Evolutionary conservation across 495 filamentous ascomycete genomes (phyloP).

Genomic region (Penicillium egyptiacum): DNA sequence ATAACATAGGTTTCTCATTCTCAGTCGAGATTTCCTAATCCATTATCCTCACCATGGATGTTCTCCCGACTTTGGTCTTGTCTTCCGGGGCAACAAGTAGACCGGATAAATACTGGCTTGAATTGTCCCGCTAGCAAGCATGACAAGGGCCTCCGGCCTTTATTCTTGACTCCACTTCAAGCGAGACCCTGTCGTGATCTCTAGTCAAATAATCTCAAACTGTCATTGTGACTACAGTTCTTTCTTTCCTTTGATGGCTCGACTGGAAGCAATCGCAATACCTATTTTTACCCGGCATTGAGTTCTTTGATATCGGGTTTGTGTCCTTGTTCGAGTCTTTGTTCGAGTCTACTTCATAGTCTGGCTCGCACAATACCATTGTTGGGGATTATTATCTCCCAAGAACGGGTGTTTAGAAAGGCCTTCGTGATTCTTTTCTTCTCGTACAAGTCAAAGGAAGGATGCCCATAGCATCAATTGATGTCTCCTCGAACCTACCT

Average conservation of each 20-base stretch:
- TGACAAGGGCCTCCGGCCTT: neutral
- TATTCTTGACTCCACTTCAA: neutral
- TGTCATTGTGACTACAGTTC: too few relatives aligned
- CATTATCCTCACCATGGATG: slow-evolving; percentile 12
- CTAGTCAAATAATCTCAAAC: too few relatives aligned
- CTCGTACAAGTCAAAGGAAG: neutral
- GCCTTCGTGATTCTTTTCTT: neutral
- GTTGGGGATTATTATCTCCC: neutral
- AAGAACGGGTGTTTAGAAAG: neutral
- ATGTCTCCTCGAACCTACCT: neutral
- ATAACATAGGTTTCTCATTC: slow-evolving; percentile 17
- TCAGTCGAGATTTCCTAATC: slow-evolving; percentile 12
- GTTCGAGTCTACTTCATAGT: neutral
- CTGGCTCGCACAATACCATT: neutral
- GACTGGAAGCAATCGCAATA: neutral
- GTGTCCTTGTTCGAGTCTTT: neutral
- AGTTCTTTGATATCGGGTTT: neutral
- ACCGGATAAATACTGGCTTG: neutral
- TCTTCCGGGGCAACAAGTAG: neutral
- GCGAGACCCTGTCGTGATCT: neutral
- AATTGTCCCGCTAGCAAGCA: neutral
- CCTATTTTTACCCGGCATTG: neutral
- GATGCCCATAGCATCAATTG: too few relatives aligned
- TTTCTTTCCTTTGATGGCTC: neutral
- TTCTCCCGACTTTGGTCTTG: neutral